Evolutionary conservation across 2,329 filamentous ascomycete genomes (phyloP).

Genomic region (Myriangium duriaei): DNA sequence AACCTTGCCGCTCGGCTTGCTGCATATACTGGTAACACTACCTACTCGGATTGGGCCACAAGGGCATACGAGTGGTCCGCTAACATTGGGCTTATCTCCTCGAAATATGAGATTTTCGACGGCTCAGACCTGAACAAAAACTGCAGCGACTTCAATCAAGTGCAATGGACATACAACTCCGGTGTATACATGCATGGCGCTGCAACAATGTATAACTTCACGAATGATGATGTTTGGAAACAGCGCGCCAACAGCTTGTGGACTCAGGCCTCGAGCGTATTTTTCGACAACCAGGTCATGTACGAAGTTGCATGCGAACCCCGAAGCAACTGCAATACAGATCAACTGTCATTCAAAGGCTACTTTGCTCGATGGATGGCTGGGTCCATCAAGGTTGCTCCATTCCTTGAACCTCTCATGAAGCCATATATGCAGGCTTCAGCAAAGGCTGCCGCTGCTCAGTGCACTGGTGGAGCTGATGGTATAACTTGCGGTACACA

Average conservation of each 20-base stretch:
- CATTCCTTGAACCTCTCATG: constrained; percentile 25
- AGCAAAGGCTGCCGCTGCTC: constrained; percentile 40
- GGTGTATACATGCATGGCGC: constrained; percentile 48
- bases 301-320: constrained; percentile 57
- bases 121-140: constrained; percentile 40
- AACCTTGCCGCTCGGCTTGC: constrained; percentile 55
- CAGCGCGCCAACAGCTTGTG: constrained; percentile 11
- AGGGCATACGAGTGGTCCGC: constrained; percentile 51
- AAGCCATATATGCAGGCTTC: constrained; percentile 38
- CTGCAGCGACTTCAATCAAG: constrained; percentile 38
- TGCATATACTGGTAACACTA: constrained; percentile 65
- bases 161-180: constrained; percentile 53
- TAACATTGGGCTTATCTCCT: constrained; percentile 46
- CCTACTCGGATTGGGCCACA: constrained; percentile 65
- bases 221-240: constrained; percentile 14
- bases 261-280: constrained; percentile 31
- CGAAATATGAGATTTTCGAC: constrained; percentile 46
- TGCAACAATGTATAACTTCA: constrained; percentile 33
- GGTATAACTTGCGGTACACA: constrained; percentile 27
- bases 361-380: constrained; percentile 44
- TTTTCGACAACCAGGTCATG: constrained; percentile 45
- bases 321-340: constrained; percentile 48
- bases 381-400: constrained; percentile 28
- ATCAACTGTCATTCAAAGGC: constrained; percentile 63
- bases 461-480: constrained; percentile 37